Conservation (phyloP, 805 yeast genomes). For the Cyberlindnera japonica region DNA sequence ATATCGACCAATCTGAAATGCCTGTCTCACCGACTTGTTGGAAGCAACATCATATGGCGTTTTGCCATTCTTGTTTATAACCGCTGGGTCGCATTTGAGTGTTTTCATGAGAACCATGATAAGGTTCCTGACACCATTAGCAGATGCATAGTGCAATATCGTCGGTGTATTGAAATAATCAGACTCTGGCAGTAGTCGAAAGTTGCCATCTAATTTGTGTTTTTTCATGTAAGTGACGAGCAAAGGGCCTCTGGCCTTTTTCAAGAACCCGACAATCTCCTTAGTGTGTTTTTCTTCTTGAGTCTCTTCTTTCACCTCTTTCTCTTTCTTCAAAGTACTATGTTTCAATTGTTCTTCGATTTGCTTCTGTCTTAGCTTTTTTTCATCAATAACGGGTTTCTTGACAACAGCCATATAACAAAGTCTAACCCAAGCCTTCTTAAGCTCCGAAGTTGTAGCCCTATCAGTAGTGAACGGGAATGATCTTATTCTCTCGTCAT, state of each 20-base stretch:
- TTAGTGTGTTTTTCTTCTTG: conserved; percentile 48
- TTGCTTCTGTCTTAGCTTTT: conserved; percentile 26
- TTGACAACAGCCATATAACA: conserved; percentile 53
- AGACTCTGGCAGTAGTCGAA: conserved; percentile 49
- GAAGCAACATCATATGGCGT: conserved; percentile 67
- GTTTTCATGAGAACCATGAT: conserved; percentile 55
- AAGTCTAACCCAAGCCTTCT: conserved; percentile 78
- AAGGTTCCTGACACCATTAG: conserved; percentile 63
- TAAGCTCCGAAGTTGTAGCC: conserved; percentile 79
- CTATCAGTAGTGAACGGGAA: conserved; percentile 90
- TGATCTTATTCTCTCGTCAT: conserved; percentile 59
- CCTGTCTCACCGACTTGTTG: conserved; percentile 41
- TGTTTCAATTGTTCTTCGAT: conserved; percentile 30
- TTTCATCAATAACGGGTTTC: conserved; percentile 45
- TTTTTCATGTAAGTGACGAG: conserved; percentile 58
- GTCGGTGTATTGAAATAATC: conserved; percentile 63
- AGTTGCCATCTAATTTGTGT: conserved; percentile 51
- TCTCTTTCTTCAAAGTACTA: conserved; percentile 25
- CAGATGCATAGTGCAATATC: conserved; percentile 72
- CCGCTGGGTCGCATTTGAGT: conserved; percentile 68
- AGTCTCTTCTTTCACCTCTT: conserved; percentile 24
- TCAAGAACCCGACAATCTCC: conserved; percentile 57
- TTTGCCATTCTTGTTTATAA: conserved; percentile 44
- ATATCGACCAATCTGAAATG: conserved; percentile 66
- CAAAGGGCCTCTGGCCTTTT: conserved; percentile 75